Conservation (phyloP, 2,329 filamentous ascomycete genomes). For the Geosmithia morbida region DNA sequence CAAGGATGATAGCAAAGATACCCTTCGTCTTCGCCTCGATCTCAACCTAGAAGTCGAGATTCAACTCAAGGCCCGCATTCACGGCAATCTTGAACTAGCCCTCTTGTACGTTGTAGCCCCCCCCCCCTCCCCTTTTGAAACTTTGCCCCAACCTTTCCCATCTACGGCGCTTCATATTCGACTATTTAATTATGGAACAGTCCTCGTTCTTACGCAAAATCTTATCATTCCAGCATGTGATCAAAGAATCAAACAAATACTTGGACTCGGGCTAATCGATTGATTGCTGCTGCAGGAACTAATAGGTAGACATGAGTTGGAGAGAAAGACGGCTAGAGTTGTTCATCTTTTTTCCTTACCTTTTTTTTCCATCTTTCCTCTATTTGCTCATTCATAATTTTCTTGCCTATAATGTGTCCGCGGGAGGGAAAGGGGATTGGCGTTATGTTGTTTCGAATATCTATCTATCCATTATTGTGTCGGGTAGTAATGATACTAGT, state of each 20-base stretch:
- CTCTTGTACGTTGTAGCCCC: conserved; percentile 34
- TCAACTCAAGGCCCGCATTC: conserved; percentile 71
- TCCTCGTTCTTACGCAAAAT: conserved; percentile 1
- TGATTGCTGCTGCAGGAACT: neutral
- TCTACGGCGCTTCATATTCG: neutral
- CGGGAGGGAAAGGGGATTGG: neutral
- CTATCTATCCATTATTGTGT: too few relatives aligned
- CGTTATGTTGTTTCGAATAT: neutral
- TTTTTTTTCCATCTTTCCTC: neutral
- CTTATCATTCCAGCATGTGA: neutral
- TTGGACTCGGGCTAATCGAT: neutral
- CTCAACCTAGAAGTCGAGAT: conserved; percentile 76
- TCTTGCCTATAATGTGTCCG: too few relatives aligned
- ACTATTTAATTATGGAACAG: neutral
- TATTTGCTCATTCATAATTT: neutral
- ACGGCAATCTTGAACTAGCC: conserved; percentile 68
- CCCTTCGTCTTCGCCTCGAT: conserved; percentile 51
- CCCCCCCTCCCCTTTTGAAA: conserved; percentile 1
- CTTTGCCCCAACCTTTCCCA: neutral
- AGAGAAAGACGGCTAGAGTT: neutral
- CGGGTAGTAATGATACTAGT: too few relatives aligned
- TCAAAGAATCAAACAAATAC: neutral
- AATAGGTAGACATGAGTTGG: neutral
- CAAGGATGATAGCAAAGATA: conserved; percentile 30
- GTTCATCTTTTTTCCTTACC: neutral